A percentile compares a stretch with the other conserved stretches of the same genome.
Evolutionary conservation across 1,139 yeast genomes (phyloP).

Genomic region (Hyphopichia khmerensis): DNA sequence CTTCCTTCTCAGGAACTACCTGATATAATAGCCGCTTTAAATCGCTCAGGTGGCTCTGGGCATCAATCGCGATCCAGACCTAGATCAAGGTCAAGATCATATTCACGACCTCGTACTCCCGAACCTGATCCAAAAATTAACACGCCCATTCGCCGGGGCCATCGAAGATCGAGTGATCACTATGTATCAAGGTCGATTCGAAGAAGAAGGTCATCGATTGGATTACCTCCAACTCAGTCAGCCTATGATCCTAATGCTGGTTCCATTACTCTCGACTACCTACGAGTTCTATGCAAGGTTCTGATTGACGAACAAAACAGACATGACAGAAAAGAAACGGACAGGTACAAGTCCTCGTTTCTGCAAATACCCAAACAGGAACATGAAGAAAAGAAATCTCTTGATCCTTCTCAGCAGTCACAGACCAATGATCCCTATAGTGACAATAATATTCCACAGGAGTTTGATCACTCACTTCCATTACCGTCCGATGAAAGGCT

Average conservation of each 20-base stretch:
- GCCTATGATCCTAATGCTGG: conserved; percentile 33
- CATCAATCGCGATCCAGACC: conserved; percentile 6
- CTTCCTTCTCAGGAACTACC: conserved; percentile 31
- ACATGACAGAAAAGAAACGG: neutral
- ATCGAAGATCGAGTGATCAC: conserved; percentile 11
- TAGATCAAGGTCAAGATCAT: conserved; percentile 9
- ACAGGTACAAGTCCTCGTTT: too few species aligned
- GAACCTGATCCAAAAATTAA: neutral
- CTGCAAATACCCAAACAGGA: too few species aligned
- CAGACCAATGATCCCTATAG: too few species aligned
- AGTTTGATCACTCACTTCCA: conserved; percentile 26
- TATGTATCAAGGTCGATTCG: conserved; percentile 10
- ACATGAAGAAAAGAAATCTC: too few species aligned
- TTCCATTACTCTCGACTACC: conserved; percentile 39
- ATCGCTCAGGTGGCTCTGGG: conserved; percentile 10
- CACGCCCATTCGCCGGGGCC: conserved; percentile 11
- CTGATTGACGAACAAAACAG: conserved; percentile 21
- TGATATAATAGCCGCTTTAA: conserved; percentile 18
- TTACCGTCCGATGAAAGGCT: conserved; percentile 16
- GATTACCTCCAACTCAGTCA: conserved; percentile 23
- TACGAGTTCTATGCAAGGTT: conserved; percentile 35
- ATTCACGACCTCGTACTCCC: conserved; percentile 10
- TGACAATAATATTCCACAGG: conserved; percentile 6
- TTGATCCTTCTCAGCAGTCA: too few species aligned
- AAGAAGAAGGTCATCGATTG: conserved; percentile 33